Evolutionary conservation across 306 rosid genomes (phyloP).

Genomic region (Malus orientalis): DNA sequence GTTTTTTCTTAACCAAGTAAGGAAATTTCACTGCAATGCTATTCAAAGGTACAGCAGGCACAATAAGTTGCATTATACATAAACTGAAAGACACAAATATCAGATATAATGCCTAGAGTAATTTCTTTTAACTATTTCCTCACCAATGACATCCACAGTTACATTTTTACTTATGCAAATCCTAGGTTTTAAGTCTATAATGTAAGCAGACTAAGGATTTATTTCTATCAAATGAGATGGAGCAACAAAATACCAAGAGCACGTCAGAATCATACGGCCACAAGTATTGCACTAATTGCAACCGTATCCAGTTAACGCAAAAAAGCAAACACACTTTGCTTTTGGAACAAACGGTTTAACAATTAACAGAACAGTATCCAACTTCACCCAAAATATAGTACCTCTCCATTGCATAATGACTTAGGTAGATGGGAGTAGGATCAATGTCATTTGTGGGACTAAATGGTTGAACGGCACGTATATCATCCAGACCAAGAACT

Average conservation of each 20-base stretch:
- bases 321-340: neutral
- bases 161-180: neutral
- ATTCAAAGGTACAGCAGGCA: conserved; percentile 27
- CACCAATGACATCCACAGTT: neutral
- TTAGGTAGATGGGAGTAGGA: conserved; percentile 75
- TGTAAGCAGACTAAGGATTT: neutral
- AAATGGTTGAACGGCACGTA: conserved; percentile 79
- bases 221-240: neutral
- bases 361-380: neutral
- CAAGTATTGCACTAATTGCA: neutral
- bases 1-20: conserved; percentile 71
- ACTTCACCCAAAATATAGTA: conserved; percentile 20
- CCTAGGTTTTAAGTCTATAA: neutral
- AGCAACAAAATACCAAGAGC: neutral
- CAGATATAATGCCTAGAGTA: neutral
- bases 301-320: neutral
- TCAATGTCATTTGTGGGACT: conserved; percentile 80
- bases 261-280: neutral
- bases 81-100: neutral
- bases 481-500: conserved; percentile 95
- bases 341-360: neutral
- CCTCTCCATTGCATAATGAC: conserved; percentile 87
- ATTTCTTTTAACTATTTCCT: neutral
- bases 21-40: conserved; percentile 79
- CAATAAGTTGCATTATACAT: neutral